phyloP scores from a whole-genome alignment of 306 rosid species.

The Medicago ruthenica region DNA sequence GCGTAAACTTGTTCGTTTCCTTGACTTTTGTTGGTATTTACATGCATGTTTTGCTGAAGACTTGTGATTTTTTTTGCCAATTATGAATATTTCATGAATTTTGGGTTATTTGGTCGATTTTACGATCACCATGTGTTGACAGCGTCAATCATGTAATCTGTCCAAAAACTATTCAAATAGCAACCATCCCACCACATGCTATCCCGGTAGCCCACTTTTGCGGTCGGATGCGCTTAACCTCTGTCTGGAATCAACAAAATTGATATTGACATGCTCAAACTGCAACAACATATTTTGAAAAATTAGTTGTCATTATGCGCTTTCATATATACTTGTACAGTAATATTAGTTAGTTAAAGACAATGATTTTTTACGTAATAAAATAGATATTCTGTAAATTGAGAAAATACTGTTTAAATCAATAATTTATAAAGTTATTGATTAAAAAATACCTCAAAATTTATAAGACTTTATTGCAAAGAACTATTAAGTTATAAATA shows the following conservation, averaged over 20 bases:
- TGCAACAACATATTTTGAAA: neutral
- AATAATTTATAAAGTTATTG: neutral
- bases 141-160: neutral
- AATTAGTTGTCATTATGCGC: neutral
- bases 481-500: neutral
- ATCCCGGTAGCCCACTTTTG: neutral
- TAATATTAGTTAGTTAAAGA: neutral
- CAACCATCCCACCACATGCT: neutral
- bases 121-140: neutral
- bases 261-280: neutral
- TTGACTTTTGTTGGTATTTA: no score
- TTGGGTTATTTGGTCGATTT: no score
- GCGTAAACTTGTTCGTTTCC: no score
- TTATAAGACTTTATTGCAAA: neutral
- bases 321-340: neutral
- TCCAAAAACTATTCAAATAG: neutral
- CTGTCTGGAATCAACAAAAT: neutral
- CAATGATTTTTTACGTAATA: neutral
- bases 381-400: neutral
- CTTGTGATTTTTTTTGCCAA: no score
- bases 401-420: neutral
- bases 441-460: conserved; percentile 12
- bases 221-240: neutral
- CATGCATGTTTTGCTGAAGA: no score
- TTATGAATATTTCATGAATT: no score